Evolutionary conservation across 495 filamentous ascomycete species (phyloP).

Genomic region (Copromyces sp.): DNA sequence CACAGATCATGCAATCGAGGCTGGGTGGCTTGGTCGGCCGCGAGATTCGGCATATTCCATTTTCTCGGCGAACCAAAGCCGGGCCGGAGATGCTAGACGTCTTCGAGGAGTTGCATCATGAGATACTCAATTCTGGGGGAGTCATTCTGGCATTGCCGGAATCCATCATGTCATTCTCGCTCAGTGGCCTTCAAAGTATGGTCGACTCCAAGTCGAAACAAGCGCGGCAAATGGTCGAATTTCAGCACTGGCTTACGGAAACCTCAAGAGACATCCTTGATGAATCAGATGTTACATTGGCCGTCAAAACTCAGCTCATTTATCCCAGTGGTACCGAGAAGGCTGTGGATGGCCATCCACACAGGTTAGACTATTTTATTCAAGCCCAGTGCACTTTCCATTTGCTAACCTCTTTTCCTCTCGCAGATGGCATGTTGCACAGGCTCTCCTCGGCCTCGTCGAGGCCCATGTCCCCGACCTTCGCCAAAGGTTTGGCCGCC

Average conservation of each 20-base stretch:
- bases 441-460: slow-evolving; percentile 33
- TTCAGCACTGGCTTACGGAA: slow-evolving; percentile 38
- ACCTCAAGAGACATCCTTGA: slow-evolving; percentile 44
- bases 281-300: slow-evolving; percentile 45
- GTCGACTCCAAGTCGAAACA: slow-evolving; percentile 4
- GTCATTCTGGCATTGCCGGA: not conserved
- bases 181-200: not conserved
- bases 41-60: slow-evolving; percentile 1
- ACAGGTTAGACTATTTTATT: slow-evolving; percentile 3
- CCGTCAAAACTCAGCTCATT: slow-evolving; percentile 37
- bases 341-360: slow-evolving; percentile 39
- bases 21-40: slow-evolving; percentile 1
- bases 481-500: not conserved
- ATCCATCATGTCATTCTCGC: not conserved
- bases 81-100: not conserved
- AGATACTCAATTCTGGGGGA: not conserved
- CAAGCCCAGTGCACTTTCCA: not conserved
- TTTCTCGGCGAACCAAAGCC: slow-evolving; percentile 17
- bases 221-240: slow-evolving; percentile 31
- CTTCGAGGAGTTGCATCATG: not conserved
- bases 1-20: slow-evolving; percentile 22
- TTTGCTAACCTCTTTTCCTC: not conserved
- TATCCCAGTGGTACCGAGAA: slow-evolving; percentile 41
- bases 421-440: slow-evolving; percentile 32
- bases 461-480: slow-evolving; percentile 21